Percentiles rank a stretch among this genome's conserved stretches.
These are phyloP conservation scores for Auriscalpium orientale DNA, from an alignment of 768 basidiomycete genomes.

Conservation along the genomic window DNA sequence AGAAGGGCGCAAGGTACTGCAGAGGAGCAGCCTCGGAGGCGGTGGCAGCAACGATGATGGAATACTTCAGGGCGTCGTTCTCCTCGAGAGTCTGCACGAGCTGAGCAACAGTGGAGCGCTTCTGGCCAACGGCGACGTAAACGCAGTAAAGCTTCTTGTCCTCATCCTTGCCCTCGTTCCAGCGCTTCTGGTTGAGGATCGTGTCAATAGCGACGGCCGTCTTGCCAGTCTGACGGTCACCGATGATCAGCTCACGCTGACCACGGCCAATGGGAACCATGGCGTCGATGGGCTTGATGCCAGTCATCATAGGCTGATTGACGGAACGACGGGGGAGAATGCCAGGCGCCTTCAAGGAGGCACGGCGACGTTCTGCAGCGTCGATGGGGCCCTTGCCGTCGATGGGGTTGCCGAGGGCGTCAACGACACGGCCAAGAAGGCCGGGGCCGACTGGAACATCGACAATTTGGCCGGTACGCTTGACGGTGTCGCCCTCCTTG, in stretches of 20 bases:
- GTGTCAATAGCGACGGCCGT: conserved; percentile 99
- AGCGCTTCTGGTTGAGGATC: conserved; percentile 99
- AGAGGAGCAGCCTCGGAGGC: conserved; percentile 99
- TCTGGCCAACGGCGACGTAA: conserved; percentile 98
- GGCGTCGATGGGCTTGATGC: conserved; percentile 99
- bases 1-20: conserved; percentile 99
- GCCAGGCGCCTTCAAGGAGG: conserved; percentile 97
- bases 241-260: conserved; percentile 99
- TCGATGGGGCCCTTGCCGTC: conserved; percentile 98
- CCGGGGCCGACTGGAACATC: conserved; percentile 97
- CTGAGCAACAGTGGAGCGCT: conserved; percentile 98
- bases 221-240: conserved; percentile 99
- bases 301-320: conserved; percentile 99
- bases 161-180: conserved; percentile 98
- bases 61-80: conserved; percentile 99
- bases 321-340: conserved; percentile 99
- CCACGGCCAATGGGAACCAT: conserved; percentile 99
- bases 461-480: conserved; percentile 99
- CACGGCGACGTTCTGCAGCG: conserved; percentile 89
- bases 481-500: conserved; percentile 99
- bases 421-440: conserved; percentile 97
- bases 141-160: conserved; percentile 99
- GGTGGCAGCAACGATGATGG: conserved; percentile 98
- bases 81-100: conserved; percentile 99
- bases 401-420: conserved; percentile 99